Base-by-base conservation (phyloP, 1,139 yeast species). In the Blastobotrys arbuscula region DNA sequence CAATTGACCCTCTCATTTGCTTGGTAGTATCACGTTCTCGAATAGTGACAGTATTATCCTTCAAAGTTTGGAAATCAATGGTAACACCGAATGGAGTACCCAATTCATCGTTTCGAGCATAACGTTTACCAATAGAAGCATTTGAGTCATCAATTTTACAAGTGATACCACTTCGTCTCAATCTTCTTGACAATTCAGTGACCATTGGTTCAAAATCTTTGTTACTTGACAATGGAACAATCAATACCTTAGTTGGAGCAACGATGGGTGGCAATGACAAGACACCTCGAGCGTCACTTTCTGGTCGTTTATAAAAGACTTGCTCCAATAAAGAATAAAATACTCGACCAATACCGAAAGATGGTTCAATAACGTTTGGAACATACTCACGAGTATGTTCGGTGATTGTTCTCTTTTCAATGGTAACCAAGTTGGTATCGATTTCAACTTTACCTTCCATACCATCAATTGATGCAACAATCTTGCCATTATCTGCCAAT, bases 21-120 rank as follows among this genome's bases (percentile, higher is more conserved):
- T 82, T 84, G 43, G 98, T 94, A 47, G 95, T 78, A 69, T 94
- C 99, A 76, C 99, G 88, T 71, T 94, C 98, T 78, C 99, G 88
- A 65, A 94, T 78, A 43, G 99, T 94, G 57, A 94, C 85, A 15
- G 97, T 83, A 48, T 81, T 81, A 65, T 94, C 97, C 68, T 85
- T 81, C 55, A 85, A 79, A 48, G 96, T 84, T 57, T 94, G 97
- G 69, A 94, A 94, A 71, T 94, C 99, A 61, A 94, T 85, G 57
- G 99, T 94, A 69, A 94, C 81, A 70, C 99, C 99, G 65, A 92
- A 94, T 60, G 99, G 98, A 51, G 98, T 94, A 70, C 99, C 99
- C 68, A 94, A 80, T 74, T 94, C 99, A 70, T 94, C 99, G 69
- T 94, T 94, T 76, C 99, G 87, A 54, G 98, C 90, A 65, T 94